Conservation (phyloP, 2,329 filamentous ascomycete species). For the Cadophora gregata region DNA sequence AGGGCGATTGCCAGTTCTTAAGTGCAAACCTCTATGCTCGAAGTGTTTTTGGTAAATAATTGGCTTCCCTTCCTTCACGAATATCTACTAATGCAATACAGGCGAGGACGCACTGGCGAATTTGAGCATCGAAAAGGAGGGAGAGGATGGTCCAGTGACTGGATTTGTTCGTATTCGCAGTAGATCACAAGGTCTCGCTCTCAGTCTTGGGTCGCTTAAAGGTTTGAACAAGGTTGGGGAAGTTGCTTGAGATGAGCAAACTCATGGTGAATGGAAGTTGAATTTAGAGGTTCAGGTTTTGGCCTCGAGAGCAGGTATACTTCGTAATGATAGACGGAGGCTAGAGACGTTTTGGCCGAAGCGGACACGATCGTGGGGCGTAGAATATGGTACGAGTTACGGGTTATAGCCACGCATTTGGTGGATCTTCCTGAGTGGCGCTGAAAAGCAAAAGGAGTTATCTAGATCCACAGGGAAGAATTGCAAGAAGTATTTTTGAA, state of each 20-base stretch:
- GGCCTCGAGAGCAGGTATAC: slow-evolving; percentile 18
- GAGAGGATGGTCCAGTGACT: slow-evolving; percentile 91
- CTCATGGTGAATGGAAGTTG: slow-evolving; percentile 4
- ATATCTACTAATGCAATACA: slow-evolving; percentile 48
- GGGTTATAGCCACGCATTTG: slow-evolving; percentile 28
- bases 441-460: slow-evolving; percentile 43
- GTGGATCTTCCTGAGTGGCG: slow-evolving; percentile 38
- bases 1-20: slow-evolving; percentile 97
- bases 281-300: slow-evolving; percentile 8
- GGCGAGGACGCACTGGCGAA: slow-evolving; percentile 98
- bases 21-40: slow-evolving; percentile 96
- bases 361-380: slow-evolving; percentile 30
- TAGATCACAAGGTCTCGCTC: slow-evolving; percentile 90
- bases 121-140: slow-evolving; percentile 96
- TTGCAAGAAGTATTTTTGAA: slow-evolving; percentile 37
- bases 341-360: slow-evolving; percentile 25
- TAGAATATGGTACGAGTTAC: slow-evolving; percentile 33
- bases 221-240: slow-evolving; percentile 81
- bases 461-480: slow-evolving; percentile 40
- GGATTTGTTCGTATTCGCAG: slow-evolving; percentile 98
- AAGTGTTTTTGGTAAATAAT: slow-evolving; percentile 91
- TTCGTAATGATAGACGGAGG: slow-evolving; percentile 31
- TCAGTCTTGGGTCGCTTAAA: slow-evolving; percentile 93
- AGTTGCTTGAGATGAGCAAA: slow-evolving; percentile 36
- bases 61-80: neutral